Evolutionary conservation across 306 rosid genomes (phyloP).

Genomic region (Acacia confusa): DNA sequence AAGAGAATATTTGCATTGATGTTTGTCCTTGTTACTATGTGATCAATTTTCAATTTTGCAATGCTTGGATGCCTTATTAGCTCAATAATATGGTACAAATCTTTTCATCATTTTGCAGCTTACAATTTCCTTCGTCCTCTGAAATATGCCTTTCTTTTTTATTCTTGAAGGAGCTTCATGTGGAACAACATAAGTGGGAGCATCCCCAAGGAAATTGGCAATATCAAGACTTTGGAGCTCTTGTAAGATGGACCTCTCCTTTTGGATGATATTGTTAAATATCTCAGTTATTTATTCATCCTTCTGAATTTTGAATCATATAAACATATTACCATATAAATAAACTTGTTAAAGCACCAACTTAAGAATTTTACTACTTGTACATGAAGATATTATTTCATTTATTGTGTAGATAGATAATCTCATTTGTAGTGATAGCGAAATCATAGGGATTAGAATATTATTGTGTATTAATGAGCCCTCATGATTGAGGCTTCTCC

Average conservation of each 20-base stretch:
- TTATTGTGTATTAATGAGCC: not conserved
- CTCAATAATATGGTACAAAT: conserved; percentile 20
- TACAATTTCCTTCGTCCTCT: conserved; percentile 26
- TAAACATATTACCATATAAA: not conserved
- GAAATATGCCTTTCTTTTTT: conserved; percentile 27
- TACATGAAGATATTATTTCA: not conserved
- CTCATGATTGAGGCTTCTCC: not conserved
- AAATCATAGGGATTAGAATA: not conserved
- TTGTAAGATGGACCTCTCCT: conserved; percentile 56
- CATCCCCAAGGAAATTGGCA: conserved; percentile 88
- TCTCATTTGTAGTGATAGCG: not conserved
- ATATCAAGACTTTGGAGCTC: conserved; percentile 62
- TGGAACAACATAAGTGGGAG: conserved; percentile 78
- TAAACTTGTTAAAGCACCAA: not conserved
- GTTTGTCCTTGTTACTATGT: not conserved
- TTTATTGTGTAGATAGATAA: not conserved
- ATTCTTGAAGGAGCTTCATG: conserved; percentile 76
- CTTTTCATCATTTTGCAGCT: conserved; percentile 6
- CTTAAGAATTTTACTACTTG: not conserved
- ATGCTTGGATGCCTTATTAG: conserved; percentile 9
- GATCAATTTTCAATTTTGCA: not conserved
- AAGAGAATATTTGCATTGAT: conserved; percentile 37
- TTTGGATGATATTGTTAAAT: not conserved
- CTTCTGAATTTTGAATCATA: conserved; percentile 10
- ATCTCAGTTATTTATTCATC: not conserved